Evolutionary conservation across 768 basidiomycete species (phyloP).

Genomic region (Boletus tomentosulus): DNA sequence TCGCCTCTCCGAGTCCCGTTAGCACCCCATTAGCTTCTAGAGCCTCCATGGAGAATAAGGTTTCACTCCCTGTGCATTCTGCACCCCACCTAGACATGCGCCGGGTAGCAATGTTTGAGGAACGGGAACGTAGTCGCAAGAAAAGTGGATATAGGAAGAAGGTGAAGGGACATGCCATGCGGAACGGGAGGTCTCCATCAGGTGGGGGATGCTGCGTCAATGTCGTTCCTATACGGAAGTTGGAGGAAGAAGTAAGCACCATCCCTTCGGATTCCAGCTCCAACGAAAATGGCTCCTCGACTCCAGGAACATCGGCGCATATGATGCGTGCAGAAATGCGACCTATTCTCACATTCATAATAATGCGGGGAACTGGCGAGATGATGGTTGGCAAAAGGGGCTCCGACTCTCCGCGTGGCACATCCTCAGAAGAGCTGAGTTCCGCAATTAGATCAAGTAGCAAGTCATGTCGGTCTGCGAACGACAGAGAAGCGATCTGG

Average conservation of each 20-base stretch:
- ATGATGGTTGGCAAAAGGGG: conserved; percentile 30
- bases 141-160: conserved; percentile 50
- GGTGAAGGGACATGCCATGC: conserved; percentile 40
- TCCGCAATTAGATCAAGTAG: conserved; percentile 37
- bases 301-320: conserved; percentile 36
- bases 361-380: conserved; percentile 46
- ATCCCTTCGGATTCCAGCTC: conserved; percentile 58
- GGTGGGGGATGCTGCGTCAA: conserved; percentile 13
- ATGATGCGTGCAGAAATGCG: conserved; percentile 48
- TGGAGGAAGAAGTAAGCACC: conserved; percentile 37
- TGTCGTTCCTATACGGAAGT: conserved; percentile 33
- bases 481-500: conserved; percentile 41
- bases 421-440: conserved; percentile 15
- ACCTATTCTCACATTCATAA: conserved; percentile 46
- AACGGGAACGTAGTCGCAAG: conserved; percentile 45
- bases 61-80: conserved; percentile 42
- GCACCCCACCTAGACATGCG: conserved; percentile 30
- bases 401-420: not conserved
- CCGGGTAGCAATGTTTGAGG: conserved; percentile 19
- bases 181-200: conserved; percentile 40
- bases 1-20: conserved; percentile 46
- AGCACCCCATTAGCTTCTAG: conserved; percentile 46
- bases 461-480: conserved; percentile 53
- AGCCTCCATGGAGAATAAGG: conserved; percentile 55
- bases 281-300: conserved; percentile 45